Percentiles rank a stretch among this genome's conserved stretches.
phyloP scores from a whole-genome alignment of 352 stramenopile genomes.

The Halophytophthora polymorphica region DNA sequence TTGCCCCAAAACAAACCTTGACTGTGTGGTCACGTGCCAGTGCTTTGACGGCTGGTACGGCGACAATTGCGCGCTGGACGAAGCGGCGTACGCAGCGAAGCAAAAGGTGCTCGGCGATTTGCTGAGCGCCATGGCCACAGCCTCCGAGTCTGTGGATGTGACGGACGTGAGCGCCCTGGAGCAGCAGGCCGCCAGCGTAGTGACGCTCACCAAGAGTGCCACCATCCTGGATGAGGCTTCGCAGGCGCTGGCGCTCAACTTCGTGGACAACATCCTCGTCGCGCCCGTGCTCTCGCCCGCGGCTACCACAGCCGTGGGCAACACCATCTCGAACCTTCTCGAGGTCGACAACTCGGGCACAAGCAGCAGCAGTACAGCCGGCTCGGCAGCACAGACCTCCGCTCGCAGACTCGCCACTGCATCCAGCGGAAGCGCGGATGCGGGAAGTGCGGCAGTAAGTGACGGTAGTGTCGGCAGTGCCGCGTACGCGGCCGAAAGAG shows the following conservation, averaged over 20 bases:
- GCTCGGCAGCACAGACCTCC: constrained; percentile 1
- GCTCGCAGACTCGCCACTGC: too few relatives aligned
- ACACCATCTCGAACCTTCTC: constrained; percentile 62
- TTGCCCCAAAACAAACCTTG: constrained; percentile 47
- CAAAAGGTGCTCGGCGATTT: constrained; percentile 44
- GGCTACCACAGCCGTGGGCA: constrained; percentile 42
- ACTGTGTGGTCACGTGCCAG: constrained; percentile 47
- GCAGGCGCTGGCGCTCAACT: constrained; percentile 43
- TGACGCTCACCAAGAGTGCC: constrained; percentile 64
- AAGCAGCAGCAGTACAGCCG: constrained; percentile 3
- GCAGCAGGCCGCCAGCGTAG: constrained; percentile 59
- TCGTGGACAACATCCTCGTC: constrained; percentile 54
- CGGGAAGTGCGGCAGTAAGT: constrained; percentile 1
- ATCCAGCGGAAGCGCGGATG: not conserved
- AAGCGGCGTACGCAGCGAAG: constrained; percentile 51
- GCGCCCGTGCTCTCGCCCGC: constrained; percentile 50
- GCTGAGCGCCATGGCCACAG: constrained; percentile 55
- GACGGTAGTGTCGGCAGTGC: constrained; percentile 6
- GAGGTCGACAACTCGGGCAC: constrained; percentile 24
- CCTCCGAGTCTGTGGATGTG: constrained; percentile 43
- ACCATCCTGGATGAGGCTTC: constrained; percentile 45
- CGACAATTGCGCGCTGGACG: constrained; percentile 54
- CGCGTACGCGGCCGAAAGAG: constrained; percentile 27
- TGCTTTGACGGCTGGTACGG: constrained; percentile 51
- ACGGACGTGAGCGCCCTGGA: constrained; percentile 52